A percentile compares a stretch with the other conserved stretches of the same genome.
Evolutionary conservation across 1,139 yeast genomes (phyloP).

Genomic region (Yamadazyma sp.): DNA sequence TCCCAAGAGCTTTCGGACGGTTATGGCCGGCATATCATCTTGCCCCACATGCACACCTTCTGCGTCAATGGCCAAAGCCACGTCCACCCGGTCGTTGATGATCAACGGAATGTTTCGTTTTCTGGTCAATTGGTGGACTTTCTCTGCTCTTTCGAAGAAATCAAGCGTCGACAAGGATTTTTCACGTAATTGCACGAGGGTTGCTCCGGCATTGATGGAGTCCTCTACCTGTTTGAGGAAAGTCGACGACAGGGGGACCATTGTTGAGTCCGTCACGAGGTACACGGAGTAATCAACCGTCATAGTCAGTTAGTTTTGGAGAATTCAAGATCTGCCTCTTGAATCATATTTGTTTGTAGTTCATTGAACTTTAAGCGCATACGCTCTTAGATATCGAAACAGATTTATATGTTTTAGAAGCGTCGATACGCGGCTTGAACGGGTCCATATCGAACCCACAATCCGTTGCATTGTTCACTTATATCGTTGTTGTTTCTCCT

Average conservation of each 20-base stretch:
- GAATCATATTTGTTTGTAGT: too few species aligned
- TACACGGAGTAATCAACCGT: conserved; percentile 63
- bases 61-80: conserved; percentile 85
- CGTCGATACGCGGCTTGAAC: too few species aligned
- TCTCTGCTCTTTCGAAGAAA: conserved; percentile 61
- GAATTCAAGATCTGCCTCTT: too few species aligned
- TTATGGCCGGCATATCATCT: conserved; percentile 72
- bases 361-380: conserved; percentile 12
- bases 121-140: conserved; percentile 62
- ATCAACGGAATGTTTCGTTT: conserved; percentile 68
- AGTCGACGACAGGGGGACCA: conserved; percentile 66
- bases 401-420: too few species aligned
- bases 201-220: conserved; percentile 71
- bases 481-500: conserved; percentile 6
- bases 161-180: conserved; percentile 68
- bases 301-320: conserved; percentile 1
- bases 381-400: conserved; percentile 4
- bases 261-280: conserved; percentile 77
- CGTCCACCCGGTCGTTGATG: conserved; percentile 86
- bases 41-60: conserved; percentile 96
- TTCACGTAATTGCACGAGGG: conserved; percentile 82
- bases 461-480: too few species aligned
- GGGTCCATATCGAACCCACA: too few species aligned
- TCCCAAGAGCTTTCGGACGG: conserved; percentile 67
- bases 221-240: conserved; percentile 60